Evolutionary conservation across 805 yeast genomes (phyloP), one percentile per base, ranked within the genome.

Genomic region (Ogataea glucozyma): DNA sequence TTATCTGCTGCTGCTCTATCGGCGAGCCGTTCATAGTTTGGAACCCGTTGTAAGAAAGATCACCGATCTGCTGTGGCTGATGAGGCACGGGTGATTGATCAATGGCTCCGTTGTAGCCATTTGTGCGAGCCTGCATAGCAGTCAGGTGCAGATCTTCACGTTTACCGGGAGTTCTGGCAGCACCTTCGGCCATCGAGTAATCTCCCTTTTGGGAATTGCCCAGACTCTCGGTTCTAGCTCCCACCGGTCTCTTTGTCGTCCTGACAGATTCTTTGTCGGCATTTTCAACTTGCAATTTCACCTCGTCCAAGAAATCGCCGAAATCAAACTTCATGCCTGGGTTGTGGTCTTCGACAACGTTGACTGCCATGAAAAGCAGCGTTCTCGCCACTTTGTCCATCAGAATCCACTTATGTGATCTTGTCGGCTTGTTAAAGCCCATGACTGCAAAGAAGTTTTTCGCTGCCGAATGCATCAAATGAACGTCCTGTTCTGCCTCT

Each of bases 341-440:
- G 29, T 48, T 34, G 13, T 44, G 17, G 11, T 51, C 54, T 9
- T 42, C 35, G 23, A 53, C 57, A 6, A 47, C 33, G 1, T 34
- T 31, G 11, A 59, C 44, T 5, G 57, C 52, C 17, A 63, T 45
- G 37, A 49, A 54, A 11, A 62, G 37, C 47, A 64, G 34, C 20
- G 57, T 47, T 31, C 48, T 44, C 17, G 49, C 36, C 4, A 57
- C 37, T 3, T 47, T 46, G 20, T 51, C 49, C 36, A 53, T 38
- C 18, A 54, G 23, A 45, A 48, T 43, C 51, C 56, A 53, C 31
- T 44, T 48, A 18, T 40, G 20, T 18, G 22, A 30, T 12, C 29
- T 17, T n/a, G 36, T 13, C 7, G 29, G 26, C 23, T 31, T 21
- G 22, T 34, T n/a, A 7, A 14, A 18, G 4, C 44, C 34, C 42